Percentiles rank a stretch among this genome's conserved stretches.
Conservation (phyloP, 75 land plant genomes). For the Ceratopteris richardii region DNA sequence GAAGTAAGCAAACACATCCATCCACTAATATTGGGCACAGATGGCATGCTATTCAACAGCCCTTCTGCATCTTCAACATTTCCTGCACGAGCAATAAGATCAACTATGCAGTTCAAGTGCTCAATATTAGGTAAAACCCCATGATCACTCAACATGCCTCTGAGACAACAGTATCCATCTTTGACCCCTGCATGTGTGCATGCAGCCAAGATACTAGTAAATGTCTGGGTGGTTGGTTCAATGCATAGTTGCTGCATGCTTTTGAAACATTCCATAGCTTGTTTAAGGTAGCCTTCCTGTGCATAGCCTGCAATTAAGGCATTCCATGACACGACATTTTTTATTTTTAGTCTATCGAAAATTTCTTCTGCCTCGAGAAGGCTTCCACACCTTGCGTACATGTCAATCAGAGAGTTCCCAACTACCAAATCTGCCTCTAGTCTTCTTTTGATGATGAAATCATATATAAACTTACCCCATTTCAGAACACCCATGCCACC, state of each 20-base stretch:
- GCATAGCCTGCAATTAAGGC: constrained; percentile 20
- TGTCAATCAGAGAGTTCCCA: constrained; percentile 11
- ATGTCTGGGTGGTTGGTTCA: constrained; percentile 1
- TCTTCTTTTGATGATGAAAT: neutral
- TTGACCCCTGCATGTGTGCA: neutral
- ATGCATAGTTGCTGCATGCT: constrained; percentile 1
- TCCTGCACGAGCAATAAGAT: constrained; percentile 3
- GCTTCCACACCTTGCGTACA: constrained; percentile 19
- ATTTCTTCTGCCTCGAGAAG: constrained; percentile 6
- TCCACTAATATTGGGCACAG: neutral
- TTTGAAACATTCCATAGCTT: constrained; percentile 5
- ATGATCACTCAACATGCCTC: neutral
- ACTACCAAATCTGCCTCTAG: constrained; percentile 9
- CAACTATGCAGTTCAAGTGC: constrained; percentile 3
- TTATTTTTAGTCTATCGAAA: neutral
- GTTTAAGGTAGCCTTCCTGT: constrained; percentile 1
- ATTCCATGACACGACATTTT: constrained; percentile 19
- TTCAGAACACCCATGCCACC: constrained; percentile 8
- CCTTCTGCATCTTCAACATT: neutral
- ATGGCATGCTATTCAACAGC: neutral
- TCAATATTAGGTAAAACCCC: neutral
- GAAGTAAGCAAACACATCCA: constrained; percentile 53
- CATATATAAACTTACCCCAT: constrained; percentile 10
- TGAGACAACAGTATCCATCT: neutral
- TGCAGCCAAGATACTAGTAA: constrained; percentile 1